Evolutionary conservation across 345 rosid genomes (phyloP), one percentile per base, ranked within the genome.

Genomic region (Leavenworthia alabamica): DNA sequence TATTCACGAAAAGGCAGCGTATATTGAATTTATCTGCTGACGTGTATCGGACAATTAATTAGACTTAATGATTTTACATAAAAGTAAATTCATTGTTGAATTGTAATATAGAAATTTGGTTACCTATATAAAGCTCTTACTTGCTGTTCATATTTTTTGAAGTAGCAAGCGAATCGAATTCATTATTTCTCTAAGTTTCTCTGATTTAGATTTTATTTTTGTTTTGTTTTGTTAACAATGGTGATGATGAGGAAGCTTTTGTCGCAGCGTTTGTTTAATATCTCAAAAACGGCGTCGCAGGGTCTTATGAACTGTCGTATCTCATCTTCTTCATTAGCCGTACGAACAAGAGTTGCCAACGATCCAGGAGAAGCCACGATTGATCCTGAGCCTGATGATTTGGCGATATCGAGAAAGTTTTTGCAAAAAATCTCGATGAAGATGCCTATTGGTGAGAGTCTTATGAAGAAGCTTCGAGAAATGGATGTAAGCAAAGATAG

Each of bases 381-480:
- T 26, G 80, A 80, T 23, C 86, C 77, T 3, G 95, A 90, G 64
- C 95, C 89, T 2, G 87, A 80, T 29, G 97, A 88, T 42, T 52
- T 37, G 0, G 58, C 78, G 11, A 37, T 70, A 0, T 78, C 81
- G 64, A 72, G 81, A 62, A 75, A 89, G 26, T 81, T 85, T 44
- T 77, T 85, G 43, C 85, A 85, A 43, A 67, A 70, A 63, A 27
- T 54, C 3, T 19, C 80, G 26, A 69, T 67, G 36, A 52, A 44
- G 19, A 28, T 57, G 13, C 75, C 72, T 33, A 23, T 66, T 13
- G 84, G 86, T 0, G 84, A 67, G 40, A 68, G 57, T 26, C 59
- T 89, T 40, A 60, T 73, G 56, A 86, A 79, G 78, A 84, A 66
- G 57, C 60, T 94, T 13, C 73, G 74, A 66, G 67, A 71, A 14